A percentile compares a stretch with the other conserved stretches of the same genome.
These are phyloP conservation scores for Spirogloea muscicola DNA, from an alignment of 139 green algal species.

Conservation along the genomic window DNA sequence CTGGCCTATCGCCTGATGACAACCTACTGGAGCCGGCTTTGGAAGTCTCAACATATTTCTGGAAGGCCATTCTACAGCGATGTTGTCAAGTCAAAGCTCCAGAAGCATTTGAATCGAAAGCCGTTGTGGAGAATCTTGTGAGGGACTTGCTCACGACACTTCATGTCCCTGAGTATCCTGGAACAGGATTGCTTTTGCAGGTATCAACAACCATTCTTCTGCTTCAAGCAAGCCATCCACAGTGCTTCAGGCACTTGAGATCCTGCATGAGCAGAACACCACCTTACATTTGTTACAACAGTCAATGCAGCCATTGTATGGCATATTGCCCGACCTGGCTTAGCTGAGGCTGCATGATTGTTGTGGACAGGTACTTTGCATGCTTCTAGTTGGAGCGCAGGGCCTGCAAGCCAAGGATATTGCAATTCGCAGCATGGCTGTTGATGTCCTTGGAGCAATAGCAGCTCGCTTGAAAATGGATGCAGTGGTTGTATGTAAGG, in stretches of 20 bases:
- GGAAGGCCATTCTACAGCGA: background rate
- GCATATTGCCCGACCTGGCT: background rate
- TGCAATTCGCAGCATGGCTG: background rate
- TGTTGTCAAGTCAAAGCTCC: background rate
- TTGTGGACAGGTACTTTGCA: background rate
- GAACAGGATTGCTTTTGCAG: background rate
- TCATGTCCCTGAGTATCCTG: slow-evolving; percentile 1
- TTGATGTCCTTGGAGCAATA: slow-evolving; percentile 9
- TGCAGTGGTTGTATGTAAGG: background rate
- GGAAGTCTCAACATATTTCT: slow-evolving; percentile 3
- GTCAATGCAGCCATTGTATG: no score
- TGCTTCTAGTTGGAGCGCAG: background rate
- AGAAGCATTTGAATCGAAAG: slow-evolving; percentile 13
- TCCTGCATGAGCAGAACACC: no score
- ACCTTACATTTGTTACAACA: no score
- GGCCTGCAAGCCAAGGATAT: slow-evolving; percentile 10
- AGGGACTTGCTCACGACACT: slow-evolving; percentile 4
- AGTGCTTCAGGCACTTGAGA: no score
- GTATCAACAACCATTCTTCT: no score
- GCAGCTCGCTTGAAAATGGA: slow-evolving; percentile 4
- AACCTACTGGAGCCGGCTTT: slow-evolving; percentile 2
- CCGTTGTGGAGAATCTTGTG: slow-evolving; percentile 12
- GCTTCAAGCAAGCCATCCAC: no score
- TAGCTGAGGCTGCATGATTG: background rate
- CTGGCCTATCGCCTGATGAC: no score